Evolutionary conservation across 805 yeast species (phyloP), one percentile per base, ranked within the genome.

Genomic region (Candida glaebosa): DNA sequence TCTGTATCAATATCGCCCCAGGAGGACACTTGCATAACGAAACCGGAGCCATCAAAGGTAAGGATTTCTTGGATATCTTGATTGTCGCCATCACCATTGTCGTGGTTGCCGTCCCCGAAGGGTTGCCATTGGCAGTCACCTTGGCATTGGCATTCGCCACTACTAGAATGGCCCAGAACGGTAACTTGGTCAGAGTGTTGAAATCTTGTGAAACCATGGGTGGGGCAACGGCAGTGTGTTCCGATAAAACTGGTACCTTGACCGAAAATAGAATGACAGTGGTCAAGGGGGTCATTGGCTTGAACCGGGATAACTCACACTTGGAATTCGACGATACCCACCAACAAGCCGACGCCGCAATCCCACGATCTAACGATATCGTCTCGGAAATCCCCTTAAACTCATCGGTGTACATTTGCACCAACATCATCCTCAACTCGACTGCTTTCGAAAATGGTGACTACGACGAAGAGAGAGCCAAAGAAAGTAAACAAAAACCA

Each of bases 31-130:
- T 71, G 43, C 58, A 75, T 45, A 58, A 61, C 37, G 43, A 75
- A 5, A 60, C 78, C 0, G 65, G 87, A 5, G 78, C 96, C 5
- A 78, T 82, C 55, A 90, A 89, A 66, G 97, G 96, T 50, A 80
- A 87, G 41, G 76, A 76, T 50, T 90, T 90, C 52, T 70, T 93
- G 68, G 83, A 87, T 54, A 86, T 91, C 42, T 71, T 93, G 45
- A 93, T 93, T 55, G 87, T 93, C 18, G 84, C 98, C 1, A 85
- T 93, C 45, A 89, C 99, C 0, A 77, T 93, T 52, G 81, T 93
- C 20, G 99, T 91, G 12, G 99, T 93, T 38, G 99, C 99, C 0
- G 96, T 93, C n/a, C 99, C 99, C 3, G 99, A 93, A 66, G 99
- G 99, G 47, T 75, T 93, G 43, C 99, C 99, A 1, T 71, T 93